Evolutionary conservation across 768 basidiomycete species (phyloP).

Genomic region (Lactarius hatsudake): DNA sequence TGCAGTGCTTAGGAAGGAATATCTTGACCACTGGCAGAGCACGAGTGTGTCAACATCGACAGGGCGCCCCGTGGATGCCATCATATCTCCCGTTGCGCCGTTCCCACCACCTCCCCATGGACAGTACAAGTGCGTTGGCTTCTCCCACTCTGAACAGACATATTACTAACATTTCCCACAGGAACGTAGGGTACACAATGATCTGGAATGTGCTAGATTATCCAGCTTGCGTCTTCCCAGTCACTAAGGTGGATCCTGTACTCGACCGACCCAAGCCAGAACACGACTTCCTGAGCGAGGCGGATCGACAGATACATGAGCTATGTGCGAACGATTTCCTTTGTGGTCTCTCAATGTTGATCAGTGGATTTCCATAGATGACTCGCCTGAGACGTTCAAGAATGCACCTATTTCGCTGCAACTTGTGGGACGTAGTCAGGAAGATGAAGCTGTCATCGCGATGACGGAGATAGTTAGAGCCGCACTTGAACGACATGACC

Average conservation of each 20-base stretch:
- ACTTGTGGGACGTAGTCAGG: slow-evolving; percentile 45
- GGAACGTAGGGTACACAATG: slow-evolving; percentile 44
- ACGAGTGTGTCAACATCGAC: slow-evolving; percentile 45
- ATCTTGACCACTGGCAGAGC: slow-evolving; percentile 49
- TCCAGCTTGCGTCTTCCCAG: slow-evolving; percentile 44
- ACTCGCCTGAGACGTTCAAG: slow-evolving; percentile 37
- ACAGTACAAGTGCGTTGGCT: slow-evolving; percentile 37
- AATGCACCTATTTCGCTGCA: slow-evolving; percentile 50
- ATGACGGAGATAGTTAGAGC: slow-evolving; percentile 46
- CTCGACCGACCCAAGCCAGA: slow-evolving; percentile 38
- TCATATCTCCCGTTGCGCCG: slow-evolving; percentile 46
- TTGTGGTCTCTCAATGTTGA: background rate
- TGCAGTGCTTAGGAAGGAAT: slow-evolving; percentile 41
- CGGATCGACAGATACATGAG: slow-evolving; percentile 45
- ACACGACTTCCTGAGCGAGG: slow-evolving; percentile 41
- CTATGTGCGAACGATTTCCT: slow-evolving; percentile 39
- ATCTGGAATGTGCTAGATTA: slow-evolving; percentile 50
- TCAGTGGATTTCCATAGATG: slow-evolving; percentile 13
- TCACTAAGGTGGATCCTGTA: slow-evolving; percentile 43
- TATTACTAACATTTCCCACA: slow-evolving; percentile 26
- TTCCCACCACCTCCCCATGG: slow-evolving; percentile 47
- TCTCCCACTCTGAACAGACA: background rate
- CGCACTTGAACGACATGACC: slow-evolving; percentile 32
- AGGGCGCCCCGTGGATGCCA: slow-evolving; percentile 50
- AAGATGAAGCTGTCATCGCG: slow-evolving; percentile 52